Conservation (phyloP, 108 stramenopile species). For the Mediolabrus comicus region DNA sequence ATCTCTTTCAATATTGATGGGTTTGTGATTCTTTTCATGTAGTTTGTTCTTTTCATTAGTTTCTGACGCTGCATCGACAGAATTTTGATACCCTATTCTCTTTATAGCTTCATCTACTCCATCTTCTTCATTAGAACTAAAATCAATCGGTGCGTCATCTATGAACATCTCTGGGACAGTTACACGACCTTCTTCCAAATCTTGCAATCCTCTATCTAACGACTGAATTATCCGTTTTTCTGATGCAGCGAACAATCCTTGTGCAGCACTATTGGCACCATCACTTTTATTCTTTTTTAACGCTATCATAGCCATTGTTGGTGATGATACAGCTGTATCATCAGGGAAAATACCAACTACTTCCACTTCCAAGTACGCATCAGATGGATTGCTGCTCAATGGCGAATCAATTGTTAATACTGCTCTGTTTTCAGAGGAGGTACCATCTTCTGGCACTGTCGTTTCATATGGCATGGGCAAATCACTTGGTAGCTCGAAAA, state of each 20-base stretch:
- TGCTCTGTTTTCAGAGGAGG: constrained; percentile 16
- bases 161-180: constrained; percentile 21
- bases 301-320: constrained; percentile 81
- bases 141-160: constrained; percentile 16
- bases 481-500: constrained; percentile 59
- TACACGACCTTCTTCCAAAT: constrained; percentile 67
- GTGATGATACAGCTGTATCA: constrained; percentile 20
- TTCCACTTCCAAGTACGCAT: constrained; percentile 71
- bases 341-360: constrained; percentile 74
- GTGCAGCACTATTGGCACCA: constrained; percentile 3
- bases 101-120: constrained; percentile 23
- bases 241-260: constrained; percentile 69
- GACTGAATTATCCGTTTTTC: constrained; percentile 66
- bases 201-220: constrained; percentile 75
- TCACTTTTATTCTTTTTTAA: constrained; percentile 35
- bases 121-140: constrained; percentile 8
- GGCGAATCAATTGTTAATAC: constrained; percentile 72
- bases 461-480: constrained; percentile 77
- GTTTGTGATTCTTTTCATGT: neutral
- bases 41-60: neutral
- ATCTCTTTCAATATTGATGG: constrained; percentile 26
- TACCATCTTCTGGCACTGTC: constrained; percentile 18
- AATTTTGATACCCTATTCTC: constrained; percentile 40
- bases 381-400: constrained; percentile 52
- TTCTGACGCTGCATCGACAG: constrained; percentile 43